Base-by-base conservation (phyloP, 306 rosid species). In the Casuarina cunninghamiana region DNA sequence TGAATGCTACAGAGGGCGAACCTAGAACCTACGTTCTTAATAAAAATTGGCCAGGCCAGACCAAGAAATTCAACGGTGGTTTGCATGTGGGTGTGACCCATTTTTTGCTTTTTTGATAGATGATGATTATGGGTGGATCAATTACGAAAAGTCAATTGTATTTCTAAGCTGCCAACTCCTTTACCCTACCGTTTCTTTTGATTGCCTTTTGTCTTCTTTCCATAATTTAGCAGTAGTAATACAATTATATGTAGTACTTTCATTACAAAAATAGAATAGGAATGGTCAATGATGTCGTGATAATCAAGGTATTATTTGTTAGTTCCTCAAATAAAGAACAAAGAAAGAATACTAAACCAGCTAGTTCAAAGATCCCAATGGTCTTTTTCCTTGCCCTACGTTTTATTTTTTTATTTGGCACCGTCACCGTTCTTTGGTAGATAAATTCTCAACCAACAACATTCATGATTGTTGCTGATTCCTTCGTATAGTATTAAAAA, bases 41-140 rank as follows among this genome's bases (percentile, higher is more conserved):
- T 72, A 11, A 9, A 69, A 75, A 35, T 51, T 35, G 80, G 79
- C 53, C 76, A 53, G 58, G 84, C 79, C 87, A 60, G 3, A 76
- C 74, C 71, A 72, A 70, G 75, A 80, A 79, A 67, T 39, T 84
- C 83, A 63, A 50, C 51, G 77, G 78, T 87, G 79, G 82, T 26
- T 77, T 72, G 86, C 97, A 91, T 89, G 91, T 89, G 97, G 78
- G 75, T 17, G 49, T 70, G 74, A 37, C 77, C 80, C 88, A 61
- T 26, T 26, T 88, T 88, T 70, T 78, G 72, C 54, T 73, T 65
- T 75, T 77, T 77, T 83, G 75, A 72, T 75, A 74, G 80, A 57
- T 78, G 26, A 71, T 88, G 66, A 83, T 88, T 87, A 87, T 77
- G 43, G 53, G 13, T 53, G 57, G 54, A 70, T 51, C 69, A 53